A percentile compares a stretch with the other conserved stretches of the same genome.
Evolutionary conservation across 768 basidiomycete species (phyloP).

Genomic region (Tricholoma bakamatsutake): DNA sequence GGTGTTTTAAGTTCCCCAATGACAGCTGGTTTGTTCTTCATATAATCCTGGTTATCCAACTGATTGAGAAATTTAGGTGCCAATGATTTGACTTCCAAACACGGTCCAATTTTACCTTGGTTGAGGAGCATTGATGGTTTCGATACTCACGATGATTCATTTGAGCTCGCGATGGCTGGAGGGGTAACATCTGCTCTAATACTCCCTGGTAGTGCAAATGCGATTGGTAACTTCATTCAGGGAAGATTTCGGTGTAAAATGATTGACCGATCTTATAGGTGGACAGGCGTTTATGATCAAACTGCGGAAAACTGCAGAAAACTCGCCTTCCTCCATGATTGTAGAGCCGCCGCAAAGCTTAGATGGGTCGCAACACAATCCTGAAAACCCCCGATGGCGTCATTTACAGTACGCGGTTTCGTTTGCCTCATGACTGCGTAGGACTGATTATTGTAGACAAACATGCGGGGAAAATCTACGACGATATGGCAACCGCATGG

Average conservation of each 20-base stretch:
- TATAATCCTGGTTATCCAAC: conserved; percentile 4
- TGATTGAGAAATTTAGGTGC: conserved; percentile 27
- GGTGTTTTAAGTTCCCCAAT: conserved; percentile 67
- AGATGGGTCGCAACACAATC: conserved; percentile 34
- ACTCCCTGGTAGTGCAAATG: conserved; percentile 71
- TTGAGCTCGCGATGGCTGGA: conserved; percentile 71
- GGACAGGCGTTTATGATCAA: conserved; percentile 90
- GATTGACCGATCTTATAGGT: conserved; percentile 34
- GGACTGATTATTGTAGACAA: conserved; percentile 33
- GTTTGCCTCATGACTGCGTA: background rate
- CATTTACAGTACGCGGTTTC: conserved; percentile 62
- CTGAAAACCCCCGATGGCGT: conserved; percentile 57
- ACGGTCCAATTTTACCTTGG: conserved; percentile 72
- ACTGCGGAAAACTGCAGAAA: conserved; percentile 68
- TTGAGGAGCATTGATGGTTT: conserved; percentile 79
- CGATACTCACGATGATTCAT: conserved; percentile 79
- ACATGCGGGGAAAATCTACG: conserved; percentile 54
- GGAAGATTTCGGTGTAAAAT: background rate
- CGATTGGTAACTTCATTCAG: conserved; percentile 48
- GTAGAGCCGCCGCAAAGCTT: conserved; percentile 76
- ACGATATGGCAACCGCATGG: conserved; percentile 61
- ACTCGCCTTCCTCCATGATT: conserved; percentile 74
- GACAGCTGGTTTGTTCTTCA: conserved; percentile 27
- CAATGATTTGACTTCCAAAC: conserved; percentile 55
- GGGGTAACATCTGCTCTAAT: conserved; percentile 85